Percentiles rank a stretch among this genome's conserved stretches.
Conservation (phyloP, 1,284 basidiomycete genomes). For the Veloboletus limbatus region DNA sequence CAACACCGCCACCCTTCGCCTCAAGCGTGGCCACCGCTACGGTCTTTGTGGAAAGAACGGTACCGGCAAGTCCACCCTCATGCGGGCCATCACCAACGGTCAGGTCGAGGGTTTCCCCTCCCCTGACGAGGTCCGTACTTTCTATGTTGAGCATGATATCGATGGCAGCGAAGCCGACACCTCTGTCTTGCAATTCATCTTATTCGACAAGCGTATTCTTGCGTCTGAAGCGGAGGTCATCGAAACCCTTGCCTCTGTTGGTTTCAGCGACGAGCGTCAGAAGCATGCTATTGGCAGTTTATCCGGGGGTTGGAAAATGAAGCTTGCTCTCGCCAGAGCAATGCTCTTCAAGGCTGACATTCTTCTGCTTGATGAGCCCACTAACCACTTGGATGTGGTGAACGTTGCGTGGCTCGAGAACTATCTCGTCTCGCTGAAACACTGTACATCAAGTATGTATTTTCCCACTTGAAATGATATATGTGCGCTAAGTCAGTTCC, state of each 20-base stretch:
- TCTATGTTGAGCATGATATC: conserved; percentile 99
- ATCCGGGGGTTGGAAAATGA: conserved; percentile 99
- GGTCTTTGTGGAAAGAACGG: conserved; percentile 98
- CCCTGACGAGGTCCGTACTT: conserved; percentile 93
- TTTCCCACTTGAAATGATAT: conserved; percentile 14
- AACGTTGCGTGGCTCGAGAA: conserved; percentile 96
- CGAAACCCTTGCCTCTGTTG: conserved; percentile 84
- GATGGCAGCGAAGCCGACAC: conserved; percentile 94
- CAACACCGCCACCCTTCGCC: conserved; percentile 93
- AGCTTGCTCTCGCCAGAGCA: conserved; percentile 96
- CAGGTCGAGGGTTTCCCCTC: conserved; percentile 99
- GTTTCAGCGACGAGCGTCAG: conserved; percentile 89
- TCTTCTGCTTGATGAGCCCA: conserved; percentile 94
- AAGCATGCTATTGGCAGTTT: conserved; percentile 83
- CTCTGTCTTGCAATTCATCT: conserved; percentile 87
- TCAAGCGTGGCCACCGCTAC: conserved; percentile 98
- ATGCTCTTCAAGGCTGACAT: conserved; percentile 99
- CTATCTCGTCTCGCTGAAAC: conserved; percentile 87
- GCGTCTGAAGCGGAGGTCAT: conserved; percentile 71
- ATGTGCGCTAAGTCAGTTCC: conserved; percentile 16
- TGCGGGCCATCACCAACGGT: conserved; percentile 94
- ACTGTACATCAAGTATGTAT: conserved; percentile 85
- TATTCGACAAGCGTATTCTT: conserved; percentile 82
- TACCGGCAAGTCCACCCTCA: conserved; percentile 97
- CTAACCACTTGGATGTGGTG: conserved; percentile 97